phyloP scores from a whole-genome alignment of 2,329 filamentous ascomycete genomes.

The Hyphodiscus sp. region DNA sequence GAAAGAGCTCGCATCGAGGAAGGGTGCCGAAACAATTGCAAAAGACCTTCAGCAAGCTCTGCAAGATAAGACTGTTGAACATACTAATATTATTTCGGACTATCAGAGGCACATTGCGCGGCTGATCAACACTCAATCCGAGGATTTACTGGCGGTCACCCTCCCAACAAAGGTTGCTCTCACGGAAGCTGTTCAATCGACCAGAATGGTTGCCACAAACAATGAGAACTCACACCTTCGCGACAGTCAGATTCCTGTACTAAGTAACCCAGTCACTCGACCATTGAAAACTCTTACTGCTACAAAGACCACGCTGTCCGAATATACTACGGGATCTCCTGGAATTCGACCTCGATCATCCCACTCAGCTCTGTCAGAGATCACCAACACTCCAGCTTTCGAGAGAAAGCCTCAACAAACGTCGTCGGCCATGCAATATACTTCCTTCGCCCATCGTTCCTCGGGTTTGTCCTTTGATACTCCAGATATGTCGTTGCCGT shows the following conservation, averaged over 20 bases:
- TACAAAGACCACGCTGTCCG: slow-evolving; percentile 7
- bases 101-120: slow-evolving; percentile 16
- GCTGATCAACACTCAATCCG: slow-evolving; percentile 6
- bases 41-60: slow-evolving; percentile 15
- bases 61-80: slow-evolving; percentile 13
- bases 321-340: slow-evolving; percentile 9
- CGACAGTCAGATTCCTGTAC: slow-evolving; percentile 19
- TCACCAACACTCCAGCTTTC: slow-evolving; percentile 18
- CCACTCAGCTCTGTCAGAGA: slow-evolving; percentile 24
- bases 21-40: slow-evolving; percentile 21
- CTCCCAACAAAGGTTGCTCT: not conserved
- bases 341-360: slow-evolving; percentile 9
- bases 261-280: slow-evolving; percentile 13
- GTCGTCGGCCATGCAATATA: slow-evolving; percentile 21
- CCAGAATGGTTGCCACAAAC: not conserved
- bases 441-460: slow-evolving; percentile 17
- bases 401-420: slow-evolving; percentile 17
- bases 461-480: slow-evolving; percentile 15
- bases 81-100: slow-evolving; percentile 16
- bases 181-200: not conserved
- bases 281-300: slow-evolving; percentile 14
- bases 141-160: not conserved
- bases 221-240: slow-evolving; percentile 4
- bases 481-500: slow-evolving; percentile 13
- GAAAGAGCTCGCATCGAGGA: slow-evolving; percentile 44